Conservation (phyloP, 495 filamentous ascomycete genomes). For the Aspergillus biplanus region DNA sequence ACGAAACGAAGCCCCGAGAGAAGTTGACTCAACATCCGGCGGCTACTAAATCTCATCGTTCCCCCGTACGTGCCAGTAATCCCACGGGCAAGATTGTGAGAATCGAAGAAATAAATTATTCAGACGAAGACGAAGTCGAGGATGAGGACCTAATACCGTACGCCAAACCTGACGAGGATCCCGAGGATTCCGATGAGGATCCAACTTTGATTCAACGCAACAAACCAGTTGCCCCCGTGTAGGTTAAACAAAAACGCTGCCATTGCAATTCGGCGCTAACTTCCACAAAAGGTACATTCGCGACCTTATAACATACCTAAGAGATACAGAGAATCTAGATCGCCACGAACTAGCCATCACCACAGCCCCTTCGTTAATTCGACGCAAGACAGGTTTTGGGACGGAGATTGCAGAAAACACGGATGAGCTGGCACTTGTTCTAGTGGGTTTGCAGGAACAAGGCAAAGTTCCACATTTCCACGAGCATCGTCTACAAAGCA, state of each 20-base stretch:
- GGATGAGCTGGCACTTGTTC: slow-evolving; percentile 74
- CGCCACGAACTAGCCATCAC: slow-evolving; percentile 77
- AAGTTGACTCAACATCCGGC: slow-evolving; percentile 14
- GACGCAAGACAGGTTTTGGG: slow-evolving; percentile 85
- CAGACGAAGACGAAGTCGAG: slow-evolving; percentile 53
- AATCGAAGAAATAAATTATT: slow-evolving; percentile 68
- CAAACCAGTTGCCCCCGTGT: slow-evolving; percentile 84
- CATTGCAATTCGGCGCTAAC: slow-evolving; percentile 2
- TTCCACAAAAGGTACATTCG: slow-evolving; percentile 68
- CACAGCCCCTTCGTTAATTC: slow-evolving; percentile 78
- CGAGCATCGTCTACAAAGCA: slow-evolving; percentile 75
- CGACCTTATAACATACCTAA: slow-evolving; percentile 77
- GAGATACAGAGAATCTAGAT: slow-evolving; percentile 83
- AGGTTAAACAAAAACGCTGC: slow-evolving; percentile 30
- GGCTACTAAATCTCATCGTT: slow-evolving; percentile 19
- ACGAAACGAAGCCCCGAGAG: slow-evolving; percentile 7
- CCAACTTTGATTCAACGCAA: slow-evolving; percentile 80
- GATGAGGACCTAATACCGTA: slow-evolving; percentile 81
- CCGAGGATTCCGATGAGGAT: slow-evolving; percentile 89
- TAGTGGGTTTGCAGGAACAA: slow-evolving; percentile 81
- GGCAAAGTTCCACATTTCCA: slow-evolving; percentile 62
- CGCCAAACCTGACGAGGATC: slow-evolving; percentile 90
- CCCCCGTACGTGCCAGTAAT: slow-evolving; percentile 12
- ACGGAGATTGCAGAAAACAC: slow-evolving; percentile 83
- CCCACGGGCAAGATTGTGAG: slow-evolving; percentile 57